These are phyloP conservation scores for Paraleonurus japonicus DNA, from an alignment of 257 asterid genomes.

Conservation along the genomic window DNA sequence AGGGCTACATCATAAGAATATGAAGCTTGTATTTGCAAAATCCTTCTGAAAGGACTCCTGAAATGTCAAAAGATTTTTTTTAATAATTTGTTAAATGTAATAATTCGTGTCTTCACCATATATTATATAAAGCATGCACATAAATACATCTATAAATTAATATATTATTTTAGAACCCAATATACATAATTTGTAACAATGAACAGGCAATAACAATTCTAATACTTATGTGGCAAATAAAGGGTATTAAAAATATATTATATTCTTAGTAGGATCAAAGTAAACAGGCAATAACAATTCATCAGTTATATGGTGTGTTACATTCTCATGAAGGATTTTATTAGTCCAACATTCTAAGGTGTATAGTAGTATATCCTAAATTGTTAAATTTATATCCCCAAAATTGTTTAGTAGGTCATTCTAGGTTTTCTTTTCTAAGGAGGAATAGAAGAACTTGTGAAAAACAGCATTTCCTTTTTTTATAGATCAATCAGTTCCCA, in stretches of 20 bases:
- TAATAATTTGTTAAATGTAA: neutral
- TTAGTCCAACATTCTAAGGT: neutral
- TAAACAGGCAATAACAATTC: neutral
- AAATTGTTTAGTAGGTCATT: neutral
- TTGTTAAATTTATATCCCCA: neutral
- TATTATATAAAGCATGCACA: constrained; percentile 8
- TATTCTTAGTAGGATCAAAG: neutral
- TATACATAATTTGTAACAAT: too few relatives aligned
- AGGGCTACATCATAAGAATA: constrained; percentile 8
- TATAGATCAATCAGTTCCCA: neutral
- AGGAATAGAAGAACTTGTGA: neutral
- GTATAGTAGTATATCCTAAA: neutral
- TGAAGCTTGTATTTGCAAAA: constrained; percentile 40
- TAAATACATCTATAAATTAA: neutral
- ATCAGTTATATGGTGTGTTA: too few relatives aligned
- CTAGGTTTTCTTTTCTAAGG: neutral
- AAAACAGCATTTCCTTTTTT: neutral
- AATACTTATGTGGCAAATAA: neutral
- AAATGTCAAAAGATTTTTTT: constrained; percentile 18
- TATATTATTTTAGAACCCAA: neutral
- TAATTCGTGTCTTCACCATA: neutral
- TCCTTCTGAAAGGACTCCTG: constrained; percentile 95
- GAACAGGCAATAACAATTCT: neutral
- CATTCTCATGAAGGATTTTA: too few relatives aligned
- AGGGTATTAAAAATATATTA: neutral